phyloP scores from a whole-genome alignment of 1,284 basidiomycete species.

The Fistulinella staudtii region DNA sequence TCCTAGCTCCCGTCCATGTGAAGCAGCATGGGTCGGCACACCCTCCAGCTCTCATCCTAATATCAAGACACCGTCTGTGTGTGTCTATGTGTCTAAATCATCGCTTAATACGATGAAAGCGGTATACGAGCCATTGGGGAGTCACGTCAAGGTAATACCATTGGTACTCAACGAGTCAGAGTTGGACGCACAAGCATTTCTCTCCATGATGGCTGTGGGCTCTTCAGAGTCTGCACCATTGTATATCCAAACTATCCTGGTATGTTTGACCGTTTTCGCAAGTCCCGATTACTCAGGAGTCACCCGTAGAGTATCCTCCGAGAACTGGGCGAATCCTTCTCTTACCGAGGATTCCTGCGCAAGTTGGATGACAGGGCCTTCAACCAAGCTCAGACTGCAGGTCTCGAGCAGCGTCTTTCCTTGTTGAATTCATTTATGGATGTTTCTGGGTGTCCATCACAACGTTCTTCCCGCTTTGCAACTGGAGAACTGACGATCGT shows the following conservation, averaged over 20 bases:
- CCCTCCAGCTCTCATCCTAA: slow-evolving; percentile 34
- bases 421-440: slow-evolving; percentile 52
- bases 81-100: slow-evolving; percentile 60
- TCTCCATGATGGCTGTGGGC: slow-evolving; percentile 65
- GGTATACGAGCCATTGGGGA: slow-evolving; percentile 52
- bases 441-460: slow-evolving; percentile 13
- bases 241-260: slow-evolving; percentile 62
- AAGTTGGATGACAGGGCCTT: slow-evolving; percentile 46
- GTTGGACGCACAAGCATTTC: slow-evolving; percentile 60
- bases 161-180: slow-evolving; percentile 57
- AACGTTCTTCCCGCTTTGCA: slow-evolving; percentile 38
- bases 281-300: slow-evolving; percentile 15
- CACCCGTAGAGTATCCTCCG: slow-evolving; percentile 41
- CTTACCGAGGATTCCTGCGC: slow-evolving; percentile 44
- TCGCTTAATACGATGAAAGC: slow-evolving; percentile 56
- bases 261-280: slow-evolving; percentile 28
- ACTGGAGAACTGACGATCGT: slow-evolving; percentile 58
- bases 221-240: slow-evolving; percentile 57
- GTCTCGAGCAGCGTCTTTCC: slow-evolving; percentile 57
- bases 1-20: slow-evolving; percentile 50
- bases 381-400: slow-evolving; percentile 48
- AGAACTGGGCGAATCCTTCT: slow-evolving; percentile 46
- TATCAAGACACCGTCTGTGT: slow-evolving; percentile 45
- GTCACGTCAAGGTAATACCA: slow-evolving; percentile 48
- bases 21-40: slow-evolving; percentile 62